Base-by-base conservation (phyloP, 2,329 filamentous ascomycete species). In the Colletotrichum sp. region DNA sequence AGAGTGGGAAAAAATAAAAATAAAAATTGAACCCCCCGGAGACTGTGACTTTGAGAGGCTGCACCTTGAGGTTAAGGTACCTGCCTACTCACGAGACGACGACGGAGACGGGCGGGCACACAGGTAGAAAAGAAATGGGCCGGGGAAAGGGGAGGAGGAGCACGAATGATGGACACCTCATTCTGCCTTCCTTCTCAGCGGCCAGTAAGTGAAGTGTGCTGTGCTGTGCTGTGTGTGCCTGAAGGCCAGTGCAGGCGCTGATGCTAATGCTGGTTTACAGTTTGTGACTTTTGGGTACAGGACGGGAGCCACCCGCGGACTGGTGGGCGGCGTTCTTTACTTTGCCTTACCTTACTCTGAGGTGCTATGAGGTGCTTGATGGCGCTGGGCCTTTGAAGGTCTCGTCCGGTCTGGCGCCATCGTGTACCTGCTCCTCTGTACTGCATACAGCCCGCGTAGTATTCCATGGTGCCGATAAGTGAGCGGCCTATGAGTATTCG, bases 101-200 rank as follows among this genome's bases (percentile, higher is more conserved):
- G 44, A 72, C 55, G 52, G 72, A 72, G 72, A 67, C 24, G 63
- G 59, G 44, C 24, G 63, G 59, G 44, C 18, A 26, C 21, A 55
- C 39, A 39, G 55, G 18, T 26, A 36, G 62, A 36, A 63, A 72
- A 68, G 63, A 75, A 72, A 72, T 72, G 68, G 72, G 69, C 32
- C 55, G 28, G 52, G 26, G 39, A 55, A 75, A 72, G 63, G 68
- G 62, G 72, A 70, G 62, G 72, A 70, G 30, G 32, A 62, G 59
- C 18, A 62, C 59, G 59, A n/a, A 32, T 26, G 24, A 28, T 18
- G 30, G 36, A 18, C 36, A 24, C 44, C 63, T 49, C 63, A 34
- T 16, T 21, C 21, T 39, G 18, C 62, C 62, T 55, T 34, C 13
- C 15, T 24, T 24, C 24, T 66, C 63, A 66, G 63, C 24, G 36